These are phyloP conservation scores for Fusarium scirpi DNA, from an alignment of 2,329 filamentous ascomycete genomes.

Conservation along the genomic window DNA sequence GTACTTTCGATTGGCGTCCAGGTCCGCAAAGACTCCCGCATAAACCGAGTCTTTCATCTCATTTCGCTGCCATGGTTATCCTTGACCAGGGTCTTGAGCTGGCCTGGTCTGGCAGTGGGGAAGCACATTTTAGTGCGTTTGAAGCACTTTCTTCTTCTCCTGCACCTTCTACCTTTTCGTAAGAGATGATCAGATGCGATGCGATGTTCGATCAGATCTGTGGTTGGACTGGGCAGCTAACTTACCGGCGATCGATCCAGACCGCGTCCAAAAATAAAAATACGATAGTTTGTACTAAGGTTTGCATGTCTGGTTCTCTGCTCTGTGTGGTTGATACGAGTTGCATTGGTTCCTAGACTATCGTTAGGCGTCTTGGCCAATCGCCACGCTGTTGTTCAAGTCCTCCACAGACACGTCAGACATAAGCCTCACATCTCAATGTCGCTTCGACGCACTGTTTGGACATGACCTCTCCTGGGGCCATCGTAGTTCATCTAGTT, in stretches of 20 bases:
- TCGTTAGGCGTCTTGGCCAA: conserved; percentile 18
- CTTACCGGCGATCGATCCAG: conserved; percentile 30
- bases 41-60: conserved; percentile 32
- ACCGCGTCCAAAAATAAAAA: conserved; percentile 33
- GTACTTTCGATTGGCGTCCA: neutral
- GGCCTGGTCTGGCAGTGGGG: conserved; percentile 1
- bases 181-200: conserved; percentile 11
- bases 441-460: conserved; percentile 33
- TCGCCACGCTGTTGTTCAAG: conserved; percentile 10
- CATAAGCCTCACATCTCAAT: conserved; percentile 32
- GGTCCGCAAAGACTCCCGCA: conserved; percentile 32
- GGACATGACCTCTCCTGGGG: neutral
- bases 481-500: conserved; percentile 13
- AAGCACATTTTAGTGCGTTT: conserved; percentile 2
- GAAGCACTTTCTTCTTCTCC: conserved; percentile 7
- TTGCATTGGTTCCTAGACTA: conserved; percentile 14
- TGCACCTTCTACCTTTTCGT: conserved; percentile 14
- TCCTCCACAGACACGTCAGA: conserved; percentile 38
- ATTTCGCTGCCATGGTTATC: conserved; percentile 40
- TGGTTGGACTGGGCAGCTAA: neutral
- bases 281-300: neutral
- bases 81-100: conserved; percentile 27
- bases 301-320: neutral
- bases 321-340: conserved; percentile 5
- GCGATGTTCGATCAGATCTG: conserved; percentile 30